These are phyloP conservation scores for Naganishia friedmannii DNA, from an alignment of 768 basidiomycete species.

Conservation along the genomic window DNA sequence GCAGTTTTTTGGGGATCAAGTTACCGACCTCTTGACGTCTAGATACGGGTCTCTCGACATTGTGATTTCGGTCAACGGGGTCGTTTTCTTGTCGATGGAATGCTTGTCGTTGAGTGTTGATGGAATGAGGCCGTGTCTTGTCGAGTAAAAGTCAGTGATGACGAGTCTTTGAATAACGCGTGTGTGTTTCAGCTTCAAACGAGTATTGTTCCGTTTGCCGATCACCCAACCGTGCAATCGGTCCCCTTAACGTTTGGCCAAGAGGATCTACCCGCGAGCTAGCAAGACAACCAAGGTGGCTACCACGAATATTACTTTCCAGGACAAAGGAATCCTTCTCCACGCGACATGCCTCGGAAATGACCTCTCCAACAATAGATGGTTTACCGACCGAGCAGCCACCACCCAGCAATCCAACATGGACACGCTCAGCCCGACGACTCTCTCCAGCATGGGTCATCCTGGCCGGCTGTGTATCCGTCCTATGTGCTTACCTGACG, in stretches of 20 bases:
- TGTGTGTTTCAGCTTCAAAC: conserved; percentile 22
- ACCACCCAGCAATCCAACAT: background rate
- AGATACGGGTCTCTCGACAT: conserved; percentile 70
- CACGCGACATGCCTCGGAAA: background rate
- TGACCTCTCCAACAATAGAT: background rate
- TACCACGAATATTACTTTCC: no score
- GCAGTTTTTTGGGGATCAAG: background rate
- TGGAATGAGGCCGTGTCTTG: no score
- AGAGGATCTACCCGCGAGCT: no score
- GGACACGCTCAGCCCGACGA: background rate
- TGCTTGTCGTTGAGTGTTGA: background rate
- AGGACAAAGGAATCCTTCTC: background rate
- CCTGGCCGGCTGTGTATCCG: background rate
- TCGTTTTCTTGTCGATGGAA: background rate
- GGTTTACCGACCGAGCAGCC: background rate
- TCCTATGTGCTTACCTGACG: background rate
- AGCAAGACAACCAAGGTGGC: background rate
- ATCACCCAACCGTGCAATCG: conserved; percentile 20
- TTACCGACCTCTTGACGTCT: conserved; percentile 57
- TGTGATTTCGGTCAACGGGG: background rate
- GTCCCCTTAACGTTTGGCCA: background rate
- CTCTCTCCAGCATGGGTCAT: conserved; percentile 6
- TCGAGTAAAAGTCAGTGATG: no score
- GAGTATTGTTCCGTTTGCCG: background rate
- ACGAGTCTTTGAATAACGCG: no score